Evolutionary conservation across 2,329 filamentous ascomycete species (phyloP).

Genomic region (Incumbomyces lentus): DNA sequence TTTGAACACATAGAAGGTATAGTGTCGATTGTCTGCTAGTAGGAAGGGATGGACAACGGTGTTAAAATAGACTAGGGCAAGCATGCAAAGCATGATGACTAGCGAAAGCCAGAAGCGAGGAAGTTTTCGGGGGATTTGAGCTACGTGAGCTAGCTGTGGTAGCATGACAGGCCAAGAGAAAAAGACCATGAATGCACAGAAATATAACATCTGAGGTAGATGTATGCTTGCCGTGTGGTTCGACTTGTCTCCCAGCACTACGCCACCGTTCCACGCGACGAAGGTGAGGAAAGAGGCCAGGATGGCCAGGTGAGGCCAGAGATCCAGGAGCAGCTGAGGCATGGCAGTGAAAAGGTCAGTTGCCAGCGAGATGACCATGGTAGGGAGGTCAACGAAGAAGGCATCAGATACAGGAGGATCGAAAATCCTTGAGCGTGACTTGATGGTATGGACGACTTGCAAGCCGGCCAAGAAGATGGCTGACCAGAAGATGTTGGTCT

Average conservation of each 20-base stretch:
- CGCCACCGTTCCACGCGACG: constrained; percentile 76
- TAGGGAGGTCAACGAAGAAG: constrained; percentile 29
- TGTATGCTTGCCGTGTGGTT: constrained; percentile 89
- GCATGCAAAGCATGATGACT: constrained; percentile 32
- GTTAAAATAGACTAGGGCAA: constrained; percentile 60
- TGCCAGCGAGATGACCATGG: constrained; percentile 47
- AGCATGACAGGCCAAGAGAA: constrained; percentile 74
- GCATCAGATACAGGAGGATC: constrained; percentile 41
- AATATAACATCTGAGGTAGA: constrained; percentile 84
- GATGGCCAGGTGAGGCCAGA: constrained; percentile 46
- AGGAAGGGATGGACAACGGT: constrained; percentile 94
- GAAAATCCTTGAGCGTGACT: constrained; percentile 28
- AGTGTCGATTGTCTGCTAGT: constrained; percentile 90
- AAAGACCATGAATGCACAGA: constrained; percentile 82
- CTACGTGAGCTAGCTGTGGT: constrained; percentile 34
- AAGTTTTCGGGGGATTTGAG: constrained; percentile 26
- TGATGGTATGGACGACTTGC: constrained; percentile 28
- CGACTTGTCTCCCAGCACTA: constrained; percentile 91
- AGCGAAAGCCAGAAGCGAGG: constrained; percentile 31
- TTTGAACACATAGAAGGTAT: constrained; percentile 93
- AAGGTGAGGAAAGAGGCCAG: constrained; percentile 62
- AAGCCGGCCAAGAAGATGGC: constrained; percentile 41
- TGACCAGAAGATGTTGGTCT: constrained; percentile 97
- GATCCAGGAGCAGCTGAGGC: constrained; percentile 28
- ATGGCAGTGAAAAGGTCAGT: constrained; percentile 37